Percentiles rank a stretch among this genome's conserved stretches.
Evolutionary conservation across 1,139 yeast genomes (phyloP).

Genomic region (Wickerhamomyces sp.): DNA sequence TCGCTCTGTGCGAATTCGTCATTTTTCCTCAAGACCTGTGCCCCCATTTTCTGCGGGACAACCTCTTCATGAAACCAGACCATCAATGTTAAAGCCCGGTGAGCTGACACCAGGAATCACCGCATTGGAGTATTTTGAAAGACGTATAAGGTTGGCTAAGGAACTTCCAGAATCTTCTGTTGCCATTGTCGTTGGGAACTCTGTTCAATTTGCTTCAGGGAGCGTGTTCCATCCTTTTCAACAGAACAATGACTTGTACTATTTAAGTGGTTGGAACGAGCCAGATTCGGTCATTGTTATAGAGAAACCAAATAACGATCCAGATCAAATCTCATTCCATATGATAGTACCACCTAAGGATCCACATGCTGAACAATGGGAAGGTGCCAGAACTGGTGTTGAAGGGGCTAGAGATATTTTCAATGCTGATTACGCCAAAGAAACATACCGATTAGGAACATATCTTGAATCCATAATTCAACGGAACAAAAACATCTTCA

Average conservation of each 20-base stretch:
- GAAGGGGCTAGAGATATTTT: slow-evolving; percentile 78
- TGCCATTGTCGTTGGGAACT: slow-evolving; percentile 71
- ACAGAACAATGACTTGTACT: slow-evolving; percentile 84
- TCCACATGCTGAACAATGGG: slow-evolving; percentile 81
- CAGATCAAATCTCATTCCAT: slow-evolving; percentile 58
- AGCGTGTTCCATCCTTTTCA: slow-evolving; percentile 89
- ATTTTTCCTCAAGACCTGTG: neutral
- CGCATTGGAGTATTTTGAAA: slow-evolving; percentile 72
- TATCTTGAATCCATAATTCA: slow-evolving; percentile 44
- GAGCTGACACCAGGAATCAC: slow-evolving; percentile 86
- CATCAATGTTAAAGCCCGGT: slow-evolving; percentile 67
- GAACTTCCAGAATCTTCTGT: slow-evolving; percentile 60
- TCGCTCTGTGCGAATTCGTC: slow-evolving; percentile 8
- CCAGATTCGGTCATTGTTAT: slow-evolving; percentile 78
- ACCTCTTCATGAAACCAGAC: slow-evolving; percentile 82
- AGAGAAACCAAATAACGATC: slow-evolving; percentile 53
- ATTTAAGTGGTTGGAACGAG: slow-evolving; percentile 90
- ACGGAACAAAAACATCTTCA: slow-evolving; percentile 45
- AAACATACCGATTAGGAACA: slow-evolving; percentile 38
- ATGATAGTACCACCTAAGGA: slow-evolving; percentile 88
- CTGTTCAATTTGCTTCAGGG: slow-evolving; percentile 76
- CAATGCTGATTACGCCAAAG: slow-evolving; percentile 77
- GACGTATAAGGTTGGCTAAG: slow-evolving; percentile 57
- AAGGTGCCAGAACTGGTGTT: slow-evolving; percentile 85
- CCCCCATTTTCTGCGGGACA: slow-evolving; percentile 57